A percentile compares a stretch with the other conserved stretches of the same genome.
These are phyloP conservation scores for Candida berthetii DNA, from an alignment of 805 yeast species.

Conservation along the genomic window DNA sequence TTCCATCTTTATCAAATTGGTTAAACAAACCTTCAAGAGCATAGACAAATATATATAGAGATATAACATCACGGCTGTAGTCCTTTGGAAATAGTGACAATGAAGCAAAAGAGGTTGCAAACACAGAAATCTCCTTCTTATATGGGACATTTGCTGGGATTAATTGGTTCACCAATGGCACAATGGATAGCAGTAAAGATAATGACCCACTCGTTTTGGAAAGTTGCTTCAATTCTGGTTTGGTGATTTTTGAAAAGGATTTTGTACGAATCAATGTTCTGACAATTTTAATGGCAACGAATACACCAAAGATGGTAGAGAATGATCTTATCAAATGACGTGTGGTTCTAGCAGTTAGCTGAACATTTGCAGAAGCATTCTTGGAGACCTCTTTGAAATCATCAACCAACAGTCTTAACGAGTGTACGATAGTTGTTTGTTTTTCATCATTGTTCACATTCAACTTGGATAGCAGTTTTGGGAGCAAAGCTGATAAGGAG, in stretches of 20 bases:
- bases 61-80: background rate
- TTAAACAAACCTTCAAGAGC: background rate
- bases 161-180: conserved; percentile 3
- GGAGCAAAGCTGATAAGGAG: conserved; percentile 3
- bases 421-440: conserved; percentile 1
- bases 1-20: conserved; percentile 9
- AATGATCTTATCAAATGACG: conserved; percentile 7
- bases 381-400: conserved; percentile 3
- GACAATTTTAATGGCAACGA: background rate
- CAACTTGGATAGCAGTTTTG: conserved; percentile 6
- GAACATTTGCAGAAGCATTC: conserved; percentile 1
- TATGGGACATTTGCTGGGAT: background rate
- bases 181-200: conserved; percentile 1
- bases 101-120: background rate
- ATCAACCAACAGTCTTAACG: conserved; percentile 1
- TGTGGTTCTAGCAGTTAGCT: background rate
- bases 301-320: conserved; percentile 5
- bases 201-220: background rate
- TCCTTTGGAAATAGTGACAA: background rate
- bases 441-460: conserved; percentile 2
- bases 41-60: background rate
- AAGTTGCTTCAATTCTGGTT: background rate
- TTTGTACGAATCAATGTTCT: background rate
- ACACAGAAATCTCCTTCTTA: background rate
- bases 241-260: background rate